Base-by-base conservation (phyloP, 345 rosid genomes). In the Tarenaya hassleriana region DNA sequence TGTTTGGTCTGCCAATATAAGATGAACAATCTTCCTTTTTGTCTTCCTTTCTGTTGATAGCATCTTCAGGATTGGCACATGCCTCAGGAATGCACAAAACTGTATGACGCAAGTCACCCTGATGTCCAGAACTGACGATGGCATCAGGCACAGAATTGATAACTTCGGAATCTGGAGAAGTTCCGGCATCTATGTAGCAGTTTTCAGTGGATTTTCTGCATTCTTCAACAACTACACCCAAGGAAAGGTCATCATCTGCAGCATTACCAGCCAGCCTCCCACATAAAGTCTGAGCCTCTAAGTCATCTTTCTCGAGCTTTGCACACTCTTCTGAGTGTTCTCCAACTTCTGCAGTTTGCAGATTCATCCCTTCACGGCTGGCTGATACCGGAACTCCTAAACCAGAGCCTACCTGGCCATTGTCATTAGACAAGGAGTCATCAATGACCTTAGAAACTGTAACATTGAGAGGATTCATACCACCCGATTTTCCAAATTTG, bases 131-230 rank as follows among this genome's bases (percentile, higher is more conserved):
- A 58, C 59, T 65, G 31, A 48, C 64, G 58, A 71, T 77, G 44
- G 70, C 56, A 52, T 81, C 98, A 58, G 86, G 83, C 69, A 69
- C 73, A 55, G 63, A 20, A 77, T 88, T 83, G 29, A 85, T 83
- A 45, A 85, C 98, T 83, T 88, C 97, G 14, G 98, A n/a, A n/a
- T n/a, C n/a, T n/a, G n/a, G n/a, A n/a, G n/a, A n/a, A n/a, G n/a
- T n/a, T n/a, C n/a, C n/a, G 88, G 88, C 73, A 64, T 77, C 86
- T 52, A 76, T 40, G 59, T 78, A 72, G 32, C 60, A 58, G 49
- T 69, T 73, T 57, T 69, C 80, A 52, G 41, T 58, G 14, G 66
- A 69, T 50, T 39, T 76, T 54, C 41, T 74, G 34, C 66, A 62
- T 48, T 58, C 59, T 60, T 71, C 76, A 71, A 38, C 75, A 65